Evolutionary conservation across 2,329 filamentous ascomycete genomes (phyloP).

Genomic region (Furcasterigmium furcatum): DNA sequence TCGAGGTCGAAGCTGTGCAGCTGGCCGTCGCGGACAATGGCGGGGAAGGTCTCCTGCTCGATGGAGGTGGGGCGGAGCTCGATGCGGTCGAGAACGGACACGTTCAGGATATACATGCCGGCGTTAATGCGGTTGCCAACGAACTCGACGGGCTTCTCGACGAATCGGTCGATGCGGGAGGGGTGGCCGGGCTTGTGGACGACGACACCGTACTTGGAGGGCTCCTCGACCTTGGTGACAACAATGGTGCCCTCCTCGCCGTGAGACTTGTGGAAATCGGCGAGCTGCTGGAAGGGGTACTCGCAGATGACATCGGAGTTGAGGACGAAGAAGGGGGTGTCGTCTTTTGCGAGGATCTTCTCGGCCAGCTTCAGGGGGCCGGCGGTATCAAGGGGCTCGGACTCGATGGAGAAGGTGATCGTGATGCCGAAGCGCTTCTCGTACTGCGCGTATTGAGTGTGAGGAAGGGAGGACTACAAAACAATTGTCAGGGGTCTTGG

Average conservation of each 20-base stretch:
- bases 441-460: slow-evolving; percentile 53
- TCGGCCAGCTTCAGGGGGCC: slow-evolving; percentile 95
- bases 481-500: too few species aligned
- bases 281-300: slow-evolving; percentile 88
- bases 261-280: slow-evolving; percentile 87
- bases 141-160: slow-evolving; percentile 98
- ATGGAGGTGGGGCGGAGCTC: slow-evolving; percentile 96
- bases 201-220: slow-evolving; percentile 97
- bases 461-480: slow-evolving; percentile 13
- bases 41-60: slow-evolving; percentile 97
- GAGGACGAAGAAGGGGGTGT: slow-evolving; percentile 93
- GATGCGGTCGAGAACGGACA: slow-evolving; percentile 84
- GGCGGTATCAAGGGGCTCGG: slow-evolving; percentile 90
- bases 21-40: slow-evolving; percentile 84
- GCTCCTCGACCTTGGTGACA: slow-evolving; percentile 98
- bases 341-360: slow-evolving; percentile 87
- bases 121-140: slow-evolving; percentile 99
- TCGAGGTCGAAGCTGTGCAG: slow-evolving; percentile 96
- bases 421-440: slow-evolving; percentile 89
- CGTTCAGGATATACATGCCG: slow-evolving; percentile 97
- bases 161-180: slow-evolving; percentile 94
- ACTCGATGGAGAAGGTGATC: slow-evolving; percentile 96
- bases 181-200: slow-evolving; percentile 93
- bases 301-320: slow-evolving; percentile 99
- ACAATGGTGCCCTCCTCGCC: slow-evolving; percentile 96